Base-by-base conservation (phyloP, 225 moss, liverwort and hornwort genomes). In the Antitrichia curtipendula region DNA sequence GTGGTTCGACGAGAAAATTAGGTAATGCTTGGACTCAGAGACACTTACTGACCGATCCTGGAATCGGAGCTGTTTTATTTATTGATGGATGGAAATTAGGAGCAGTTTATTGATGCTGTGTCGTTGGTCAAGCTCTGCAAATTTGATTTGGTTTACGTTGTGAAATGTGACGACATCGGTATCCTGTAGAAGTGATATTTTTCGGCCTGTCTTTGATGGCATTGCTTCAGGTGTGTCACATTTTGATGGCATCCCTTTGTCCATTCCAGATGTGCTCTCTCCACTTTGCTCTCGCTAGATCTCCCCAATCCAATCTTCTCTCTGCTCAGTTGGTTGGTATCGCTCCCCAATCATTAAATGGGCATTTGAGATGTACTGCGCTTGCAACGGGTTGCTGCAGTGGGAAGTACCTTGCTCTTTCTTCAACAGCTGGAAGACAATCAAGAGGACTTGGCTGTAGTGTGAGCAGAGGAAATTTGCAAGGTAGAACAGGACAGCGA, bases 161-260 rank as follows among this genome's bases (percentile, higher is more conserved):
- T 70, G 71, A 69, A 69, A n/a, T 86, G 58, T 49, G 60, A 41
- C 45, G 57, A 31, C 54, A 32, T 70, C 22, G 64, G 70, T 86
- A 81, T 89, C 68, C 58, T 82, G 83, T 69, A 76, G 68, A 86
- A 80, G 82, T 92, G 82, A 88, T 90, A 41, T 68, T 86, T 34
- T 79, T 84, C 43, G 61, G 43, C 82, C 43, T 90, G 84, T 62
- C 84, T 85, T 87, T 87, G 60, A 86, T 92, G 88, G 76, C 71
- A 81, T 83, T 80, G 68, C 80, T 84, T n/a, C 90, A 91, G 90
- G 90, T 91, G 87, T 89, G 66, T 53, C 73, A 59, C 89, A 57
- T 90, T 84, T 88, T 90, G 92, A 88, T 90, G 90, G 92, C 66
- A 84, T 81, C 73, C 87, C 73, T 81, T 57, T 90, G 88, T 88